A percentile compares a stretch with the other conserved stretches of the same genome.
phyloP scores from a whole-genome alignment of 495 filamentous ascomycete species.

The Thozetella sp. region DNA sequence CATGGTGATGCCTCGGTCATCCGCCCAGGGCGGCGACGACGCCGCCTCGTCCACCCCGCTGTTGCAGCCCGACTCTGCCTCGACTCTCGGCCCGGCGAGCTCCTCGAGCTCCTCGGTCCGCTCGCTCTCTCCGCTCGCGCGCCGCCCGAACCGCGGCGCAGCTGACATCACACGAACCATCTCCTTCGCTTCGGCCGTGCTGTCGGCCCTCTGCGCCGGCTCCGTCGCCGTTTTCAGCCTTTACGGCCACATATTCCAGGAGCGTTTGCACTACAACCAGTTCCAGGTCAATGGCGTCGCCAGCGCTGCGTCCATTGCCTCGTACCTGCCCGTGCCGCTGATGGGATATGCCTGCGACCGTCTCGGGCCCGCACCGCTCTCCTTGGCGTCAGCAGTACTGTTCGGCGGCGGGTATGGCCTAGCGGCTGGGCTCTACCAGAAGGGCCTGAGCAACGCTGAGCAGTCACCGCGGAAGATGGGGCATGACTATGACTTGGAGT shows the following conservation, averaged over 20 bases:
- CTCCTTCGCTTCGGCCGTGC: conserved; percentile 39
- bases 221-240: conserved; percentile 88
- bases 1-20: not conserved
- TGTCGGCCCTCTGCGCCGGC: conserved; percentile 71
- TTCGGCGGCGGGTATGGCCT: conserved; percentile 84
- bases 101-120: conserved; percentile 32
- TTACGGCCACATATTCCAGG: conserved; percentile 86
- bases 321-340: conserved; percentile 89
- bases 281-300: conserved; percentile 87
- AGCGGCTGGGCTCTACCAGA: conserved; percentile 76
- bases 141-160: conserved; percentile 8
- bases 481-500: conserved; percentile 60
- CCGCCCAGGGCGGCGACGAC: conserved; percentile 7
- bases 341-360: conserved; percentile 91
- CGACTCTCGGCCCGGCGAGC: conserved; percentile 32
- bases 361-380: conserved; percentile 73
- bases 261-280: conserved; percentile 82
- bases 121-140: conserved; percentile 26
- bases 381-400: conserved; percentile 67
- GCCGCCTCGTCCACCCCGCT: conserved; percentile 21
- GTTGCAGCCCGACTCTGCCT: conserved; percentile 29
- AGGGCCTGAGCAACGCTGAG: conserved; percentile 50
- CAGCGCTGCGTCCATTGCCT: conserved; percentile 78
- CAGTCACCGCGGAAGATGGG: conserved; percentile 5
- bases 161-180: conserved; percentile 29